These are phyloP conservation scores for Wickerhamomyces bovis DNA, from an alignment of 805 yeast species.

Conservation along the genomic window DNA sequence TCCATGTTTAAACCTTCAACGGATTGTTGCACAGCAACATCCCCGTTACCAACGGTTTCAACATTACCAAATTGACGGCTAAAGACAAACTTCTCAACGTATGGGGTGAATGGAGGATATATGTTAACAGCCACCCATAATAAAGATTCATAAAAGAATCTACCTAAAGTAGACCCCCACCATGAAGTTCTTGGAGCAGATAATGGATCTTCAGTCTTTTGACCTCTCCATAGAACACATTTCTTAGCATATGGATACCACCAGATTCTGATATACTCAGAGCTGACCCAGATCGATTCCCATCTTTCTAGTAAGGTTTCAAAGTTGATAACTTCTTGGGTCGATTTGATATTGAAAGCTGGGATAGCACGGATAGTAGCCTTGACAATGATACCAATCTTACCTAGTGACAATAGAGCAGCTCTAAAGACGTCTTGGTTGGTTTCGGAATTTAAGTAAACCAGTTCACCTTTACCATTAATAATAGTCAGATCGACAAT, in stretches of 20 bases:
- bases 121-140: conserved; percentile 75
- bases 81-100: conserved; percentile 79
- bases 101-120: conserved; percentile 73
- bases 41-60: conserved; percentile 56
- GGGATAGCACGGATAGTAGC: conserved; percentile 86
- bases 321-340: conserved; percentile 76
- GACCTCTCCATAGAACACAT: conserved; percentile 88
- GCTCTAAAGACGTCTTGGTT: conserved; percentile 73
- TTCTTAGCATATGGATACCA: conserved; percentile 93
- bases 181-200: conserved; percentile 67
- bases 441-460: conserved; percentile 44
- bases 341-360: conserved; percentile 69
- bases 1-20: conserved; percentile 93
- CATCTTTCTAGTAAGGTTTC: conserved; percentile 65
- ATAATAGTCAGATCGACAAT: conserved; percentile 72
- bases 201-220: conserved; percentile 59
- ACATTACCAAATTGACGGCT: conserved; percentile 74
- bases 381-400: conserved; percentile 81
- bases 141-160: conserved; percentile 72
- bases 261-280: conserved; percentile 93
- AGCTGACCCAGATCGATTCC: conserved; percentile 77
- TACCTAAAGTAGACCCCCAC: conserved; percentile 78
- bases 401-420: conserved; percentile 80
- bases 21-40: conserved; percentile 67
- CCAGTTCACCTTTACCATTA: conserved; percentile 67